These are phyloP conservation scores for Suillus occidentalis DNA, from an alignment of 768 basidiomycete genomes.

Conservation along the genomic window DNA sequence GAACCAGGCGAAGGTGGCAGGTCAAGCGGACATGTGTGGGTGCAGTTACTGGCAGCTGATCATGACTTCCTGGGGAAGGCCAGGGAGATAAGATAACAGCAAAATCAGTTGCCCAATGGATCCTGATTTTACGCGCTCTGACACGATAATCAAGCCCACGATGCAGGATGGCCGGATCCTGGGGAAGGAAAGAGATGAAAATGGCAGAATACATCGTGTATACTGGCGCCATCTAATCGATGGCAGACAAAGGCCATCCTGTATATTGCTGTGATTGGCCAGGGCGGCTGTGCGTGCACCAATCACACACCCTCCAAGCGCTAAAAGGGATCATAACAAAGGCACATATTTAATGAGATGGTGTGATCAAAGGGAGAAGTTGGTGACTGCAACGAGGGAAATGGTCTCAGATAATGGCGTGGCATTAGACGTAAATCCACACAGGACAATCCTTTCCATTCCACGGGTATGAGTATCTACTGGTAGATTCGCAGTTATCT, in stretches of 20 bases:
- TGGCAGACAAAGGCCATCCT: neutral
- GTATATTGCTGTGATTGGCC: neutral
- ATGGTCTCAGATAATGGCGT: neutral
- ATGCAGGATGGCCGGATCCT: conserved; percentile 8
- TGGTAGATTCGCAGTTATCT: neutral
- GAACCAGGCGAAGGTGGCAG: neutral
- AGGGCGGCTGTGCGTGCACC: neutral
- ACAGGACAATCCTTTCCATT: neutral
- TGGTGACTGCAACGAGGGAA: conserved; percentile 9
- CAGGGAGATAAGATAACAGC: conserved; percentile 5
- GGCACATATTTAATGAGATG: conserved; percentile 6
- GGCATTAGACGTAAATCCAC: neutral
- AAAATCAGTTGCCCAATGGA: neutral
- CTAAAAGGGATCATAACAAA: conserved; percentile 8
- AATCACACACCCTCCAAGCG: conserved; percentile 6
- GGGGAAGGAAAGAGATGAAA: neutral
- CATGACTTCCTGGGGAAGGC: neutral
- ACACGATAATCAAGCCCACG: conserved; percentile 13
- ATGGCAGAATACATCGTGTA: neutral
- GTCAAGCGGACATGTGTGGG: neutral
- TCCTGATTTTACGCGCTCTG: neutral
- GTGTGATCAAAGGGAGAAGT: conserved; percentile 17
- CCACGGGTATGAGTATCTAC: neutral
- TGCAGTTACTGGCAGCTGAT: neutral
- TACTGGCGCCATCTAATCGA: neutral